These are phyloP conservation scores for Collybia sordida DNA, from an alignment of 768 basidiomycete species.

Conservation along the genomic window DNA sequence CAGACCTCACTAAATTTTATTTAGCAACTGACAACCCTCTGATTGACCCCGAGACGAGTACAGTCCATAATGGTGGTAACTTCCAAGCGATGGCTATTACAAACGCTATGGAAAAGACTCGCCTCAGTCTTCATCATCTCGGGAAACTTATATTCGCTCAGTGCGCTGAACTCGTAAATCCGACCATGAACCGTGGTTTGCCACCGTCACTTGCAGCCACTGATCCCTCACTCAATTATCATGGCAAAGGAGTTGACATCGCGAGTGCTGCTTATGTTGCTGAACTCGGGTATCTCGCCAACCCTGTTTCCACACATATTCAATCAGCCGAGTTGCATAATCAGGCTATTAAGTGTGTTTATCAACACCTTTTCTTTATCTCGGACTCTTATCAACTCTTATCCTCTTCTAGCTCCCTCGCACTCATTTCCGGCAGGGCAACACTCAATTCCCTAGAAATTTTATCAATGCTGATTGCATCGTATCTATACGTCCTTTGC, in stretches of 20 bases:
- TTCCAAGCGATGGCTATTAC: constrained; percentile 85
- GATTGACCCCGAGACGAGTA: constrained; percentile 63
- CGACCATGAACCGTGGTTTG: constrained; percentile 77
- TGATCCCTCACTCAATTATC: constrained; percentile 77
- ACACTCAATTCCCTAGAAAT: constrained; percentile 72
- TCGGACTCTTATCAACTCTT: too few relatives aligned
- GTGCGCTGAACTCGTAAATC: constrained; percentile 73
- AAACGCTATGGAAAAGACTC: constrained; percentile 84
- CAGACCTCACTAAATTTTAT: constrained; percentile 6
- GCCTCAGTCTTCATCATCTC: constrained; percentile 66
- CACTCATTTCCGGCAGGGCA: constrained; percentile 73
- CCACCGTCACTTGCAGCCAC: constrained; percentile 74
- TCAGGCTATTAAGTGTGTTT: constrained; percentile 74
- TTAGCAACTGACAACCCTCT: constrained; percentile 83
- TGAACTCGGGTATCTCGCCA: constrained; percentile 77
- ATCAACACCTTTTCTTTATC: not conserved
- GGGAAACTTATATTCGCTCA: constrained; percentile 74
- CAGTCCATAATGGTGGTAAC: constrained; percentile 79
- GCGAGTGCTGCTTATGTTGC: constrained; percentile 78
- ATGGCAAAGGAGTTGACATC: constrained; percentile 78
- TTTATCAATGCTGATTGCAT: constrained; percentile 64
- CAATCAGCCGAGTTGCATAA: constrained; percentile 88
- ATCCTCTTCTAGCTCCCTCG: constrained; percentile 41
- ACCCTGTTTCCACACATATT: constrained; percentile 76
- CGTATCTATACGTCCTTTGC: constrained; percentile 71